Evolutionary conservation across 2,329 filamentous ascomycete species (phyloP).

Genomic region (Emericellopsis cladophorae): DNA sequence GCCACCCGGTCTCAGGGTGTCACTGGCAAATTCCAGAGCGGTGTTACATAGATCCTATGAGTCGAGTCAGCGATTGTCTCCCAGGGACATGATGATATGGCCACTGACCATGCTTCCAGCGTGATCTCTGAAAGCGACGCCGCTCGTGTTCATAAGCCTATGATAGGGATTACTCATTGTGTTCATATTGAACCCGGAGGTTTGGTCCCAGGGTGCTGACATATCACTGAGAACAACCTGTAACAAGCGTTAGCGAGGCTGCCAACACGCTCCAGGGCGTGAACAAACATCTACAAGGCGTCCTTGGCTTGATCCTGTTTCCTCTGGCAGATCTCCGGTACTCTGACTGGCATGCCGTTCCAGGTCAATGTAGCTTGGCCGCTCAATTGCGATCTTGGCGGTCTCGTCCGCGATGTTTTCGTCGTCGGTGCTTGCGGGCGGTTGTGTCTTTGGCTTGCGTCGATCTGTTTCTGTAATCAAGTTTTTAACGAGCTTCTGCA

Average conservation of each 20-base stretch:
- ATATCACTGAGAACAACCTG: slow-evolving; percentile 93
- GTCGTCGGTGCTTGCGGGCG: background rate
- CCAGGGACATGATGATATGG: background rate
- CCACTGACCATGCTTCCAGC: slow-evolving; percentile 78
- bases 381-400: slow-evolving; percentile 11
- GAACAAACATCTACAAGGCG: slow-evolving; percentile 55
- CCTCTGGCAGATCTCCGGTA: slow-evolving; percentile 6
- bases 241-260: slow-evolving; percentile 6
- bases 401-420: slow-evolving; percentile 7
- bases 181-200: slow-evolving; percentile 65
- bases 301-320: slow-evolving; percentile 11
- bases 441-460: slow-evolving; percentile 5
- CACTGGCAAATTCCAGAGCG: slow-evolving; percentile 72
- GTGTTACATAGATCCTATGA: slow-evolving; percentile 76
- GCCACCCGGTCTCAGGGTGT: slow-evolving; percentile 70
- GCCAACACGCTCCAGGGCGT: background rate
- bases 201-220: slow-evolving; percentile 91
- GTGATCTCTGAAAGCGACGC: slow-evolving; percentile 76
- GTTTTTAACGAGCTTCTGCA: slow-evolving; percentile 65
- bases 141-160: slow-evolving; percentile 99
- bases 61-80: background rate
- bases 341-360: slow-evolving; percentile 31
- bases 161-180: slow-evolving; percentile 89
- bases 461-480: slow-evolving; percentile 53
- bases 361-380: slow-evolving; percentile 53